phyloP scores from a whole-genome alignment of 352 stramenopile genomes.

The Pythium dissimile region DNA sequence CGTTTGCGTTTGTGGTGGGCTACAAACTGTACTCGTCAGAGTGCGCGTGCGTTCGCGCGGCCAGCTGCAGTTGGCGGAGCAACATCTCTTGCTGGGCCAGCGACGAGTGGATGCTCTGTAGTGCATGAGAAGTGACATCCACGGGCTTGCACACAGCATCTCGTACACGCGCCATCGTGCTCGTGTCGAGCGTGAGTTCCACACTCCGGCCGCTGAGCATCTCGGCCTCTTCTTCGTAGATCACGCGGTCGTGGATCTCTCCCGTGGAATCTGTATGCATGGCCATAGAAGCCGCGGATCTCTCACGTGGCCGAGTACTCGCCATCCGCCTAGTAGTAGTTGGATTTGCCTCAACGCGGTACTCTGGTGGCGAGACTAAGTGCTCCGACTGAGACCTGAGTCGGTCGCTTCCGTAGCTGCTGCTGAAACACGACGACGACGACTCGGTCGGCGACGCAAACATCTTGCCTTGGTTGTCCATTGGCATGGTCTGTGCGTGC shows the following conservation, averaged over 20 bases:
- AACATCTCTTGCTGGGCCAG: not conserved
- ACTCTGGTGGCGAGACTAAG: too few relatives aligned
- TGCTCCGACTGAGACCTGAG: too few relatives aligned
- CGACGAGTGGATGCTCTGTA: not conserved
- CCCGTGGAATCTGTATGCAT: not conserved
- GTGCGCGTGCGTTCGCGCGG: not conserved
- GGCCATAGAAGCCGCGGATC: too few relatives aligned
- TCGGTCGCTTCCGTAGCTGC: too few relatives aligned
- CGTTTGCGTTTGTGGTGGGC: too few relatives aligned
- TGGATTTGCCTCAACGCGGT: too few relatives aligned
- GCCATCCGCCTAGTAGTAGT: too few relatives aligned
- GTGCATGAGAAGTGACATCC: not conserved
- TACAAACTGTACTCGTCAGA: too few relatives aligned
- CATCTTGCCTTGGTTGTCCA: not conserved
- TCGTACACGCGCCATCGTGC: not conserved
- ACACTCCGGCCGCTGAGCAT: too few relatives aligned
- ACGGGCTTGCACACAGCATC: not conserved
- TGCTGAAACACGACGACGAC: too few relatives aligned
- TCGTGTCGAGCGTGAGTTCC: not conserved
- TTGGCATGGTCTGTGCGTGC: not conserved
- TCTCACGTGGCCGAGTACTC: not conserved
- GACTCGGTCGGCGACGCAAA: too few relatives aligned
- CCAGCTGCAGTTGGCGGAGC: not conserved
- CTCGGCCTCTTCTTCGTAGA: not conserved
- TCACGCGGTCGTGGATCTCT: not conserved